phyloP scores from a whole-genome alignment of 768 basidiomycete genomes.

The Lepiota brunneoincarnata region DNA sequence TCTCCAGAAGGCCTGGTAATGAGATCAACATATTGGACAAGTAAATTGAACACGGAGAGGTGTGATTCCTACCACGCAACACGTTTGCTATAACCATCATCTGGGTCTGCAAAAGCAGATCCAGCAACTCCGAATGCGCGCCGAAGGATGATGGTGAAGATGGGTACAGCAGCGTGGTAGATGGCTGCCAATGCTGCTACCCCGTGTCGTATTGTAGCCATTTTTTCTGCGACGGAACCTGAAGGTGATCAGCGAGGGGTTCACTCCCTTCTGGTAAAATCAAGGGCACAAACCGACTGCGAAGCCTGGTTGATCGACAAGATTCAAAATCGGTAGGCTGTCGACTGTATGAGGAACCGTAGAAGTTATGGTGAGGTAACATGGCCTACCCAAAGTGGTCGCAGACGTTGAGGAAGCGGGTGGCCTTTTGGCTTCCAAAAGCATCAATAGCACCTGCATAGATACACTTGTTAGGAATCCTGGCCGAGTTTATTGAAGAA shows the following conservation, averaged over 20 bases:
- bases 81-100: slow-evolving; percentile 30
- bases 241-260: neutral
- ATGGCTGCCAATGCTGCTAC: slow-evolving; percentile 34
- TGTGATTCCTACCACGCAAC: slow-evolving; percentile 33
- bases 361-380: neutral
- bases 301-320: slow-evolving; percentile 40
- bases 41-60: neutral
- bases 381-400: slow-evolving; percentile 35
- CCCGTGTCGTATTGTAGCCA: slow-evolving; percentile 38
- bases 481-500: neutral
- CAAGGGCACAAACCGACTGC: slow-evolving; percentile 27
- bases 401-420: slow-evolving; percentile 35
- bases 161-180: slow-evolving; percentile 34
- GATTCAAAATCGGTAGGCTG: slow-evolving; percentile 36
- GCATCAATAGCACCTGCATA: slow-evolving; percentile 36
- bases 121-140: slow-evolving; percentile 40
- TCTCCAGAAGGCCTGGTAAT: slow-evolving; percentile 36
- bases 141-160: slow-evolving; percentile 36
- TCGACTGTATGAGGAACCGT: neutral
- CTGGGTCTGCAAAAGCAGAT: slow-evolving; percentile 34
- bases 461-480: neutral
- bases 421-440: slow-evolving; percentile 36
- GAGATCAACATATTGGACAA: neutral
- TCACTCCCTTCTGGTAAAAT: neutral
- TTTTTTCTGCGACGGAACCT: slow-evolving; percentile 34